Conservation (phyloP, 176 grass and related monocot species). For the Ensete ventricosum region DNA sequence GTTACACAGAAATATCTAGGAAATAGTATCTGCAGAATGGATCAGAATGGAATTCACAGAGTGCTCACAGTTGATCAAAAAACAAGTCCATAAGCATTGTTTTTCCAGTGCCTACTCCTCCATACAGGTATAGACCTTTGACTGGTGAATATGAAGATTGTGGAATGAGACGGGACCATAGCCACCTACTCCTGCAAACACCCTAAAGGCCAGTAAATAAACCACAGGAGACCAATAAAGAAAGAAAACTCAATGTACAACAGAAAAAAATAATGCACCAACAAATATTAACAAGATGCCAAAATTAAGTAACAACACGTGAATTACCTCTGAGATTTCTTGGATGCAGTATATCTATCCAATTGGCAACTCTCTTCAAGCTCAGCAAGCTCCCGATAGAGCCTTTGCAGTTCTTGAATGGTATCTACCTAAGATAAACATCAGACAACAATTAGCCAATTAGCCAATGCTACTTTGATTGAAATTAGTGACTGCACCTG, state of each 20-base stretch:
- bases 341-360: slow-evolving; percentile 74
- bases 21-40: neutral
- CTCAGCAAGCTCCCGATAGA: slow-evolving; percentile 60
- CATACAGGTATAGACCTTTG: slow-evolving; percentile 74
- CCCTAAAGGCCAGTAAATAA: slow-evolving; percentile 16
- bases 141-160: slow-evolving; percentile 53
- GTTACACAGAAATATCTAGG: neutral
- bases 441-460: slow-evolving; percentile 10
- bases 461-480: neutral
- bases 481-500: slow-evolving; percentile 36
- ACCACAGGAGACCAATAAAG: slow-evolving; percentile 13
- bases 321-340: slow-evolving; percentile 53
- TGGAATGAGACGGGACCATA: slow-evolving; percentile 68
- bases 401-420: slow-evolving; percentile 65
- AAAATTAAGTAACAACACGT: neutral
- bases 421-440: slow-evolving; percentile 52
- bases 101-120: slow-evolving; percentile 87
- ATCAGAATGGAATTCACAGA: neutral
- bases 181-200: slow-evolving; percentile 65
- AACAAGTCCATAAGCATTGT: slow-evolving; percentile 96
- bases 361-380: slow-evolving; percentile 57
- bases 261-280: neutral
- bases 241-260: slow-evolving; percentile 14
- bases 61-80: slow-evolving; percentile 70
- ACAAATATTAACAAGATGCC: neutral